These are phyloP conservation scores for Alternaria sp. DNA, from an alignment of 2,329 filamentous ascomycete species.

Conservation along the genomic window DNA sequence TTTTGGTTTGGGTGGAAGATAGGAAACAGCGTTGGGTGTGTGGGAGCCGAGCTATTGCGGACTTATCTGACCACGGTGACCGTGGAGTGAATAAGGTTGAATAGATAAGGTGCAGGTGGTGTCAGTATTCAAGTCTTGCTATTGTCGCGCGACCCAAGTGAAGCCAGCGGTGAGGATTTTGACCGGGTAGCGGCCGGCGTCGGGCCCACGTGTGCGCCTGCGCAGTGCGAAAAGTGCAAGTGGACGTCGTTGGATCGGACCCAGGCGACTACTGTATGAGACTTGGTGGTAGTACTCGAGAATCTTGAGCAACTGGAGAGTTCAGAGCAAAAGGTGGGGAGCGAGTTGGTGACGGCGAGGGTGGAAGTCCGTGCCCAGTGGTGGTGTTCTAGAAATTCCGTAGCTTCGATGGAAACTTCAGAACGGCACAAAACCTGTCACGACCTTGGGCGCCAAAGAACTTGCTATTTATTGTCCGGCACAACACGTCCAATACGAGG, in stretches of 20 bases:
- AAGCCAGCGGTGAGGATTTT: constrained; percentile 12
- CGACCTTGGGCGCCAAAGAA: constrained; percentile 5
- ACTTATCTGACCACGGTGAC: not conserved
- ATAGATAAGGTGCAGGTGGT: not conserved
- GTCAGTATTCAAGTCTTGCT: not conserved
- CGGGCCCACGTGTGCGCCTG: constrained; percentile 1
- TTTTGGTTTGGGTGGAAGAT: not conserved
- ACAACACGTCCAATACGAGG: not conserved
- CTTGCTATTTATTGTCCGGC: not conserved
- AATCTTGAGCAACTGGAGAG: not conserved
- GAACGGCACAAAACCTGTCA: not conserved
- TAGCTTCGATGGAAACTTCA: constrained; percentile 11
- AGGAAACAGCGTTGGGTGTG: not conserved
- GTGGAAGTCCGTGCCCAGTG: constrained; percentile 11
- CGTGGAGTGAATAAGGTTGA: not conserved
- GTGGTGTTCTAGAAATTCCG: constrained; percentile 16
- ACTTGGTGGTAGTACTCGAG: not conserved
- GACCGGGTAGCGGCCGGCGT: constrained; percentile 7
- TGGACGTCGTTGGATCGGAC: not conserved
- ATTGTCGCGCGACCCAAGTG: constrained; percentile 7
- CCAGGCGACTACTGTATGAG: not conserved
- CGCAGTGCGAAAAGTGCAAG: not conserved
- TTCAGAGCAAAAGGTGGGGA: constrained; percentile 1
- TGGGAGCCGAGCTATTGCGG: not conserved
- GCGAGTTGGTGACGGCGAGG: constrained; percentile 6